Percentiles rank a stretch among this genome's conserved stretches.
phyloP scores from a whole-genome alignment of 441 rosid genomes.

The Metrosideros polymorpha region DNA sequence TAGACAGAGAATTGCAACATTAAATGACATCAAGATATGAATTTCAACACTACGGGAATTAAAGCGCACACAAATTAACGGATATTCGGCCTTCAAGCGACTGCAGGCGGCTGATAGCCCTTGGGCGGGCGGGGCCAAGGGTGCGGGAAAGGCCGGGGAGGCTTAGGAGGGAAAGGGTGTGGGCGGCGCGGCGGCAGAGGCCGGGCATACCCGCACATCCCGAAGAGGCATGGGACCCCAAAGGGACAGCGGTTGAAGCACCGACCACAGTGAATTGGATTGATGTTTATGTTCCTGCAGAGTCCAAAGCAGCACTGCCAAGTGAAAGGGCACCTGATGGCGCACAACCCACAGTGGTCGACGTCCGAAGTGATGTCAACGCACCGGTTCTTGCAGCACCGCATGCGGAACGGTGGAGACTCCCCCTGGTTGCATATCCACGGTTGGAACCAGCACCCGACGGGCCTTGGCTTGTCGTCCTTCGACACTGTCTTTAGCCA shows the following conservation, averaged over 20 bases:
- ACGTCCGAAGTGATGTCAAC: conserved; percentile 33
- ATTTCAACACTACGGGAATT: background rate
- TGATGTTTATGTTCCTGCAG: conserved; percentile 23
- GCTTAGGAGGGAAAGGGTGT: conserved; percentile 3
- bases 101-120: background rate
- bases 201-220: conserved; percentile 49
- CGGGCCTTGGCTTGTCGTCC: background rate
- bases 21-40: background rate
- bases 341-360: conserved; percentile 36
- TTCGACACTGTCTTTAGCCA: conserved; percentile 23
- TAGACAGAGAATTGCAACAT: background rate
- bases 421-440: conserved; percentile 28
- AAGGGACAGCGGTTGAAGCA: conserved; percentile 36
- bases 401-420: conserved; percentile 19
- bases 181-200: background rate
- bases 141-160: background rate
- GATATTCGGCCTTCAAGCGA: background rate
- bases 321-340: conserved; percentile 26
- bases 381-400: conserved; percentile 37
- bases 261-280: conserved; percentile 28
- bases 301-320: conserved; percentile 41
- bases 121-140: background rate
- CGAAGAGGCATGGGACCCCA: conserved; percentile 24
- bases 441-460: conserved; percentile 29
- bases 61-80: background rate